A percentile compares a stretch with the other conserved stretches of the same genome.
Evolutionary conservation across 495 filamentous ascomycete species (phyloP).

Genomic region (Neurospora intermedia): DNA sequence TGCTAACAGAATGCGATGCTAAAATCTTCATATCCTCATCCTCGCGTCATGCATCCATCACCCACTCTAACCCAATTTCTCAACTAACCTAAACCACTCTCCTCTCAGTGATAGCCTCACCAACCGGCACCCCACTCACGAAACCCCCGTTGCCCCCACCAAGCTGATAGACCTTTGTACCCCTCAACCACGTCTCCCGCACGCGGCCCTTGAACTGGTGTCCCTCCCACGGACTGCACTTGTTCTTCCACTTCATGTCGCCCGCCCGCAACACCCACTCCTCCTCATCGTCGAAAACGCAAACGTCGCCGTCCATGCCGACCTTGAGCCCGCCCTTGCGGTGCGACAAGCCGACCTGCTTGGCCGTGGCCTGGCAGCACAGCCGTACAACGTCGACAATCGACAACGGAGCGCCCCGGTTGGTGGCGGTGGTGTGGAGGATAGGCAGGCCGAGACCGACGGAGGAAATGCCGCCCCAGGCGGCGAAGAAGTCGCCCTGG

Average conservation of each 20-base stretch:
- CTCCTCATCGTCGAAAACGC: constrained; percentile 78
- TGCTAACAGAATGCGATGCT: background rate
- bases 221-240: constrained; percentile 87
- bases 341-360: constrained; percentile 78
- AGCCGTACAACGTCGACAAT: constrained; percentile 72
- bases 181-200: constrained; percentile 82
- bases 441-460: constrained; percentile 89
- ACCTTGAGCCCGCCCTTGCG: constrained; percentile 73
- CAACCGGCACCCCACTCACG: constrained; percentile 25
- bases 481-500: constrained; percentile 80
- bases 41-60: no score
- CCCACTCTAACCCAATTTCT: background rate
- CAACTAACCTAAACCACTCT: constrained; percentile 14
- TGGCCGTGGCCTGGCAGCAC: constrained; percentile 79
- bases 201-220: constrained; percentile 70
- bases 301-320: constrained; percentile 86
- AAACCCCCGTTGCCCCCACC: constrained; percentile 31
- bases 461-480: constrained; percentile 92
- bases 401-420: constrained; percentile 40
- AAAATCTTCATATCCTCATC: background rate
- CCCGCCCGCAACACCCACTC: constrained; percentile 55
- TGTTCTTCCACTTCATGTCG: constrained; percentile 90
- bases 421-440: constrained; percentile 66
- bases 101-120: constrained; percentile 34
- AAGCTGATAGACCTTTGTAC: constrained; percentile 57